These are phyloP conservation scores for Trichothecium roseum DNA, from an alignment of 2,329 filamentous ascomycete genomes.

Conservation along the genomic window DNA sequence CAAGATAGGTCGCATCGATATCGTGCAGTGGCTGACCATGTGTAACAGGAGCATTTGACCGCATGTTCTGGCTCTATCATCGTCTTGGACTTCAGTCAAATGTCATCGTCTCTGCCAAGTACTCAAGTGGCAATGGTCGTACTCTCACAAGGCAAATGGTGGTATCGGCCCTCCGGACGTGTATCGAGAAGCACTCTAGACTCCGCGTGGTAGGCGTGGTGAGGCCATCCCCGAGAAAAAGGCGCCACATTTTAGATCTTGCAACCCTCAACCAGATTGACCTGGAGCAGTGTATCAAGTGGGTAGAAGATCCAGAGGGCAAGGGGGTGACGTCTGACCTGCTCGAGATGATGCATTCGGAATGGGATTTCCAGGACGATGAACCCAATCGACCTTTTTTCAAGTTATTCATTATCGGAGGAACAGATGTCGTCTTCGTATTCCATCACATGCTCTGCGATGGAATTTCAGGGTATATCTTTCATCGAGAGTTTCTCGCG, in stretches of 20 bases:
- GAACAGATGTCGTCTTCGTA: neutral
- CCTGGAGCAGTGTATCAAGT: neutral
- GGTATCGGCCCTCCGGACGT: slow-evolving; percentile 8
- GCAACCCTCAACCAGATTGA: neutral
- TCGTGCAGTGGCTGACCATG: too few relatives aligned
- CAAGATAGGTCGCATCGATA: too few relatives aligned
- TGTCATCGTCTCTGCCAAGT: slow-evolving; percentile 11
- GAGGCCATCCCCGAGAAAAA: slow-evolving; percentile 2
- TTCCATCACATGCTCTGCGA: slow-evolving; percentile 1
- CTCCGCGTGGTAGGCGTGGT: slow-evolving; percentile 8
- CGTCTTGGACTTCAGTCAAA: slow-evolving; percentile 13
- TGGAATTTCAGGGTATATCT: neutral
- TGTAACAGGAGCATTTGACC: slow-evolving; percentile 7
- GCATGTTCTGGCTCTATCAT: slow-evolving; percentile 10
- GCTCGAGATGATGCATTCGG: neutral
- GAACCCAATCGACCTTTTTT: neutral
- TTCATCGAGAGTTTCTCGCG: slow-evolving; percentile 1
- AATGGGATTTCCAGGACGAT: neutral
- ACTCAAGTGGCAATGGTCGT: slow-evolving; percentile 1
- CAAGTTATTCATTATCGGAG: neutral
- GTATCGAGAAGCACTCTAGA: slow-evolving; percentile 9
- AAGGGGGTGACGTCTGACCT: neutral
- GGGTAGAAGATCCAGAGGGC: neutral
- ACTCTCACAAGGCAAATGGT: slow-evolving; percentile 1
- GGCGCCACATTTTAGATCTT: slow-evolving; percentile 1